phyloP scores from a whole-genome alignment of 495 filamentous ascomycete genomes.

The Lepraria neglecta region DNA sequence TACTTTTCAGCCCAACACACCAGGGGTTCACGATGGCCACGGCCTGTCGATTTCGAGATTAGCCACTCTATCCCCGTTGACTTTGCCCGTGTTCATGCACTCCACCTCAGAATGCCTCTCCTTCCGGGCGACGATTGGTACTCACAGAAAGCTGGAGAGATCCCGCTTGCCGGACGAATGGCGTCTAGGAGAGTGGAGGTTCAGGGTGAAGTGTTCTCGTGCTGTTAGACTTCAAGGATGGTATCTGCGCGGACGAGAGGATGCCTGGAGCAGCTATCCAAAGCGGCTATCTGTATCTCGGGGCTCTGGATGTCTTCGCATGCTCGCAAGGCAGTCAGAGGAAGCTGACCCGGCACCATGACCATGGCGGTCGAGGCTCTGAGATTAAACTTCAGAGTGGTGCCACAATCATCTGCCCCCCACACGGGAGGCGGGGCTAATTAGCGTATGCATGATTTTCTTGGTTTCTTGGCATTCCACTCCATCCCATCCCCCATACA shows the following conservation, averaged over 20 bases:
- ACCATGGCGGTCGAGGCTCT: no score
- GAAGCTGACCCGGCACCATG: no score
- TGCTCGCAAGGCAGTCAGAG: no score
- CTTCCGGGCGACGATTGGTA: no score
- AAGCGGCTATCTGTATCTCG: not conserved
- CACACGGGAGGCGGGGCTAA: no score
- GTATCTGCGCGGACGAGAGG: constrained; percentile 11
- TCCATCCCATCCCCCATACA: no score
- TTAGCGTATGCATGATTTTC: no score
- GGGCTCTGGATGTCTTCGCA: not conserved
- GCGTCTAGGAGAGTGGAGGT: not conserved
- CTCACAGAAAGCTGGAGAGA: no score
- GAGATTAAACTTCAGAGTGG: no score
- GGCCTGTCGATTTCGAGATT: not conserved
- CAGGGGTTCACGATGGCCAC: no score
- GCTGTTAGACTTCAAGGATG: not conserved
- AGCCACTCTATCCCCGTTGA: not conserved
- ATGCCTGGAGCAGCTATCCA: constrained; percentile 1
- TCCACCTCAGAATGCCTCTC: not conserved
- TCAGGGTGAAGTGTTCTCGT: not conserved
- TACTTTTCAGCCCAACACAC: not conserved
- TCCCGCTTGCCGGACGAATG: constrained; percentile 13
- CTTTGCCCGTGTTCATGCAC: constrained; percentile 7
- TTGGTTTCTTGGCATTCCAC: no score
- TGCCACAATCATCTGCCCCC: no score